These are phyloP conservation scores for Hyphopichia khmerensis DNA, from an alignment of 1,139 yeast species.

Conservation along the genomic window DNA sequence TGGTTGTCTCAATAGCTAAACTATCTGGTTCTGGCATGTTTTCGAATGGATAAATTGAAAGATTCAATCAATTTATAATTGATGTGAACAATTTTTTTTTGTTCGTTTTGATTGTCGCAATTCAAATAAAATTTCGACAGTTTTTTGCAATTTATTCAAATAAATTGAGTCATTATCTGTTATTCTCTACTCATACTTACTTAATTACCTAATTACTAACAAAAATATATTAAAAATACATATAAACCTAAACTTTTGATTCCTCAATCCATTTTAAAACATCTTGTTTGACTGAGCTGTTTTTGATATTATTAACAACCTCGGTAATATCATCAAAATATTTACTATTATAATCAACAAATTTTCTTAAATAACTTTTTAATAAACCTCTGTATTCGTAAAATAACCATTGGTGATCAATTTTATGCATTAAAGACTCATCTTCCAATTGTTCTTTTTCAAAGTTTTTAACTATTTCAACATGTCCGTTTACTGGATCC, in stretches of 20 bases:
- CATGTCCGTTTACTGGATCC: slow-evolving; percentile 18
- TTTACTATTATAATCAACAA: slow-evolving; percentile 16
- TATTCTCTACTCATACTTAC: background rate
- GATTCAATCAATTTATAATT: too few relatives aligned
- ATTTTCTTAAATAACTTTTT: slow-evolving; percentile 40
- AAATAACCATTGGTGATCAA: slow-evolving; percentile 43
- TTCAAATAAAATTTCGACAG: background rate
- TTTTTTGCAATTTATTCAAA: too few relatives aligned
- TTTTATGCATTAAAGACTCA: slow-evolving; percentile 19
- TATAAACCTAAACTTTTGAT: slow-evolving; percentile 6
- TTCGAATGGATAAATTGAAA: too few relatives aligned
- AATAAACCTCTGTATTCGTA: slow-evolving; percentile 45
- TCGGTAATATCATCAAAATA: slow-evolving; percentile 21
- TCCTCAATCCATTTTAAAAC: slow-evolving; percentile 33
- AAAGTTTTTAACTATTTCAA: slow-evolving; percentile 27
- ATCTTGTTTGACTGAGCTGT: slow-evolving; percentile 26
- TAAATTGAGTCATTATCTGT: too few relatives aligned
- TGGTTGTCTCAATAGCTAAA: slow-evolving; percentile 61
- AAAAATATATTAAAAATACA: too few relatives aligned
- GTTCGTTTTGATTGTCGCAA: background rate
- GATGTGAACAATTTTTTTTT: too few relatives aligned
- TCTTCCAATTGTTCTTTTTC: slow-evolving; percentile 24
- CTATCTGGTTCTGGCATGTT: background rate
- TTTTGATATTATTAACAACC: slow-evolving; percentile 21
- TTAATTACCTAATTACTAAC: background rate